These are phyloP conservation scores for Apodospora peruviana DNA, from an alignment of 495 filamentous ascomycete species.

Conservation along the genomic window DNA sequence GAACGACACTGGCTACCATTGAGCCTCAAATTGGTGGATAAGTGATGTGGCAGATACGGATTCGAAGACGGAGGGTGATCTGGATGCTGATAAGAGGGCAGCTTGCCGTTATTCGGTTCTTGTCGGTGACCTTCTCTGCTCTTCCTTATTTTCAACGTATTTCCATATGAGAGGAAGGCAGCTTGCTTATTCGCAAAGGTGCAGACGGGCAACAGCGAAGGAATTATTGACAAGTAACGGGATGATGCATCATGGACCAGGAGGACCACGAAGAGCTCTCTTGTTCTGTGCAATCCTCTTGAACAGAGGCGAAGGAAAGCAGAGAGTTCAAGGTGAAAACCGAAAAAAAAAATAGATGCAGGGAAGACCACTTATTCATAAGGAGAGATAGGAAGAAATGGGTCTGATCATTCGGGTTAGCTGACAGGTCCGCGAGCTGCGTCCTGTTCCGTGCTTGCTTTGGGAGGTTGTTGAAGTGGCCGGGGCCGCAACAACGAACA, in stretches of 20 bases:
- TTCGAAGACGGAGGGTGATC: constrained; percentile 19
- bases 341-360: neutral
- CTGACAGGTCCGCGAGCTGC: neutral
- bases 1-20: no score
- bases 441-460: neutral
- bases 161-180: neutral
- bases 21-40: neutral
- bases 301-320: neutral
- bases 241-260: constrained; percentile 37
- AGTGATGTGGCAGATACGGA: constrained; percentile 41
- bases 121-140: constrained; percentile 7
- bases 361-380: constrained; percentile 5
- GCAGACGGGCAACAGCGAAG: constrained; percentile 32
- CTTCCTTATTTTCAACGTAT: constrained; percentile 9
- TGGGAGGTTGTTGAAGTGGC: neutral
- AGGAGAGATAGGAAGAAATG: neutral
- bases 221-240: constrained; percentile 35
- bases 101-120: constrained; percentile 6
- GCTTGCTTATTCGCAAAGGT: constrained; percentile 39
- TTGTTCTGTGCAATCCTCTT: neutral
- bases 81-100: neutral
- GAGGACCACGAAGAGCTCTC: neutral
- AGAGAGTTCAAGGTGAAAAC: neutral
- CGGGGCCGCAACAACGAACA: neutral
- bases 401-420: constrained; percentile 3